These are phyloP conservation scores for Chloris gayana DNA, from an alignment of 176 grass and related monocot genomes.

Conservation along the genomic window DNA sequence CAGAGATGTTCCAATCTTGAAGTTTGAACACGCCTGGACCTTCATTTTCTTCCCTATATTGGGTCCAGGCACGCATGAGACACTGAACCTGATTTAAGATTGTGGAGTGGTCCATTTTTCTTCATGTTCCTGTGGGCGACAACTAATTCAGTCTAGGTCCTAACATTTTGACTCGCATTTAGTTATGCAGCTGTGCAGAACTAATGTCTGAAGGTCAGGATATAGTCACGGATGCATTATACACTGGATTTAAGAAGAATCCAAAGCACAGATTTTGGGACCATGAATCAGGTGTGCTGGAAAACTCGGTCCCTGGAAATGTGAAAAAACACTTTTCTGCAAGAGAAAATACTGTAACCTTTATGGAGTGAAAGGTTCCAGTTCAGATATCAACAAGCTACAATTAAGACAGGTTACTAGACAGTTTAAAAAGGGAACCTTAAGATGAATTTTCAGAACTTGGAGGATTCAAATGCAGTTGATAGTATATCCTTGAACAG, in stretches of 20 bases:
- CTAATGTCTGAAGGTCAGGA: not conserved
- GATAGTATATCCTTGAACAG: not conserved
- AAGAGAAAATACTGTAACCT: not conserved
- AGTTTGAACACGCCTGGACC: not conserved
- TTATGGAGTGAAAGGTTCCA: not conserved
- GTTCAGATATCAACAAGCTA: constrained; percentile 3
- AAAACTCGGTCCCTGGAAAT: not conserved
- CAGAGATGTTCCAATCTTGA: not conserved
- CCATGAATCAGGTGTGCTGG: not conserved
- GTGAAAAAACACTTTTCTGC: not conserved
- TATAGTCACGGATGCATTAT: not conserved
- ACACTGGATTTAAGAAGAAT: constrained; percentile 9
- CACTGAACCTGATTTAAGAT: not conserved
- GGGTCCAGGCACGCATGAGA: not conserved
- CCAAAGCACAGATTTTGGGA: not conserved
- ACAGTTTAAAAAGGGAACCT: constrained; percentile 9
- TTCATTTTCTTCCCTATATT: not conserved
- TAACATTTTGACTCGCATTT: constrained; percentile 1
- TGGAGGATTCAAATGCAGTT: not conserved
- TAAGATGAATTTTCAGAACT: not conserved
- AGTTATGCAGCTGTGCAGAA: not conserved
- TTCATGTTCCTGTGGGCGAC: no score
- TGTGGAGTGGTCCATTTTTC: not conserved
- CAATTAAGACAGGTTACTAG: not conserved
- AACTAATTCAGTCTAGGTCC: not conserved